A percentile compares a stretch with the other conserved stretches of the same genome.
Conservation (phyloP, 768 basidiomycete species). For the Mrakia blollopis region DNA sequence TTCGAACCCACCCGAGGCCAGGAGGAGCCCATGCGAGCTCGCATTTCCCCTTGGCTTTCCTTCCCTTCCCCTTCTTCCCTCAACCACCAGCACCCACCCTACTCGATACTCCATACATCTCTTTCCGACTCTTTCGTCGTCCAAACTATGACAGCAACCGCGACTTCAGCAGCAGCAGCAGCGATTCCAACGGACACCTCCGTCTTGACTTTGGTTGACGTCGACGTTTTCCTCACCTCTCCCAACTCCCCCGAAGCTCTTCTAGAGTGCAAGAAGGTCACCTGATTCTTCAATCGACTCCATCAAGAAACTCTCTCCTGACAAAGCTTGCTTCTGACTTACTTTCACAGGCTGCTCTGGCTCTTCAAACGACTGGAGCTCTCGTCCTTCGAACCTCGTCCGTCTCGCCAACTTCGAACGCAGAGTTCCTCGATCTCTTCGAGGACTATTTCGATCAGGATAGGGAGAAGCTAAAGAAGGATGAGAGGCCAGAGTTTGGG, state of each 20-base stretch:
- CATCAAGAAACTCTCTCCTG: too few species aligned
- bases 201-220: slow-evolving; percentile 35
- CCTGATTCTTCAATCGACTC: too few species aligned
- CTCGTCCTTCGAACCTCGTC: slow-evolving; percentile 79
- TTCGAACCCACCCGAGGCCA: too few species aligned
- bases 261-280: slow-evolving; percentile 32
- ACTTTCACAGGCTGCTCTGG: slow-evolving; percentile 55
- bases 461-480: slow-evolving; percentile 57
- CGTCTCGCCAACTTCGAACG: slow-evolving; percentile 75
- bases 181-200: slow-evolving; percentile 16
- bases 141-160: not conserved
- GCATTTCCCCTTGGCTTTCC: too few species aligned
- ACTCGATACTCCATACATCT: too few species aligned
- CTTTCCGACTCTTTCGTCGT: too few species aligned
- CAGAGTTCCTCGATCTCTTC: slow-evolving; percentile 74
- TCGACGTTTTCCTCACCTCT: slow-evolving; percentile 38
- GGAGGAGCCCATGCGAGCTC: too few species aligned
- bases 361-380: slow-evolving; percentile 60
- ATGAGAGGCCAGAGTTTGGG: slow-evolving; percentile 76
- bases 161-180: too few species aligned
- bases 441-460: slow-evolving; percentile 91
- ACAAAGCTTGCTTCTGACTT: not conserved
- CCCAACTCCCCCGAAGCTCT: slow-evolving; percentile 34
- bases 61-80: too few species aligned
- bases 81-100: too few species aligned